Percentiles rank a stretch among this genome's conserved stretches.
Evolutionary conservation across 768 basidiomycete genomes (phyloP).

Genomic region (Mycena kentingensis): DNA sequence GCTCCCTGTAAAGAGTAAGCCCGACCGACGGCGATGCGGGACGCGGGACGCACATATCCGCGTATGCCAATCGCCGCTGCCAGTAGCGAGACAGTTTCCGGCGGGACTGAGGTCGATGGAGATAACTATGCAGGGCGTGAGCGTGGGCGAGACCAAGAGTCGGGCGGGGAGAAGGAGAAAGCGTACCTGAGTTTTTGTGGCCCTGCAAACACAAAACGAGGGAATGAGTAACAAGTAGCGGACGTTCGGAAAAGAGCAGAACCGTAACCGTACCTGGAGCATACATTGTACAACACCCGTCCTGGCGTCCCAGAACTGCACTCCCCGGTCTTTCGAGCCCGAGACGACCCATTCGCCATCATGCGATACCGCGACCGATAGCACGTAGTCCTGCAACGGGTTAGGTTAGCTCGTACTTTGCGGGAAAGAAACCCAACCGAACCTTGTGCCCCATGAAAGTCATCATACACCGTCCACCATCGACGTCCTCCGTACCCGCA

Average conservation of each 20-base stretch:
- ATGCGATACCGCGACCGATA: slow-evolving; percentile 68
- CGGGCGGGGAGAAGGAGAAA: slow-evolving; percentile 21
- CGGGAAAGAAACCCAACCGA: slow-evolving; percentile 24
- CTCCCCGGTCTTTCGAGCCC: slow-evolving; percentile 78
- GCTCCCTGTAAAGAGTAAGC: slow-evolving; percentile 11
- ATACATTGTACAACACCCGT: slow-evolving; percentile 68
- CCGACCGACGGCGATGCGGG: background rate
- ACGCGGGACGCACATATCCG: slow-evolving; percentile 32
- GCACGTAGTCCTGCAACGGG: slow-evolving; percentile 63
- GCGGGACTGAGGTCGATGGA: slow-evolving; percentile 36
- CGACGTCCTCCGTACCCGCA: slow-evolving; percentile 67
- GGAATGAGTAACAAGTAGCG: background rate
- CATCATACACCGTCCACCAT: slow-evolving; percentile 62
- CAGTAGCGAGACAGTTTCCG: slow-evolving; percentile 36
- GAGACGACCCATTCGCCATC: slow-evolving; percentile 83
- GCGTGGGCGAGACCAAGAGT: slow-evolving; percentile 19
- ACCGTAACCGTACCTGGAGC: slow-evolving; percentile 48
- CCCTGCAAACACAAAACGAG: slow-evolving; percentile 17
- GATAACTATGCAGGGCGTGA: slow-evolving; percentile 25
- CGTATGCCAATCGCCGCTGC: slow-evolving; percentile 38
- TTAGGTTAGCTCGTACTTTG: slow-evolving; percentile 55
- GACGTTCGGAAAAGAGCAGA: slow-evolving; percentile 60
- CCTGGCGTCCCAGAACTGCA: slow-evolving; percentile 74
- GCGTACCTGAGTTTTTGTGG: slow-evolving; percentile 36
- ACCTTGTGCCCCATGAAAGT: slow-evolving; percentile 91